Evolutionary conservation across 1,139 yeast species (phyloP), one percentile per base, ranked within the genome.

Genomic region (Scheffersomyces insectosa): DNA sequence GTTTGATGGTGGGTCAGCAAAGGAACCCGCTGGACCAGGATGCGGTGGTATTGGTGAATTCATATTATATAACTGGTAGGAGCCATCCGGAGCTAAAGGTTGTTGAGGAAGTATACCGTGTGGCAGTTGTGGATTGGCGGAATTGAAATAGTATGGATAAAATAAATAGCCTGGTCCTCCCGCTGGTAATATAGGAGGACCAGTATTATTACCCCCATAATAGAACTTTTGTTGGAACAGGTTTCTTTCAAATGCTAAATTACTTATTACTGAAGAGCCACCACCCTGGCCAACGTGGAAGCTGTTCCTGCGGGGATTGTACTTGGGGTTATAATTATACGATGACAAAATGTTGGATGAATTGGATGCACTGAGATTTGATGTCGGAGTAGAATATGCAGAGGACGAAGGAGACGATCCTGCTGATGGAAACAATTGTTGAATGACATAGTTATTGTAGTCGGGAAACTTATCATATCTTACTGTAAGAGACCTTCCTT

Each of bases 401-500:
- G 36, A 34, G 12, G 37, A 20, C n/a, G 27, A 13, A 3, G 28
- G 11, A 25, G 27, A 34, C 15, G 11, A 13, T 12, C 37, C 23
- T 4, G 33, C 31, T 7, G 42, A 36, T 2, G 66, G 59, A 36
- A 53, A 54, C 39, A 62, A 42, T 42, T 65, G 71, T 45, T 68
- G 73, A 33, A 66, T 43, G 10, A 57, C 54, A 50, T 66, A 65
- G 45, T 66, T 65, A 45, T 70, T 67, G 46, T 62, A 66, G 36
- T 70, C 74, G 3, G 80, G 80, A 39, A 67, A 70, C 48, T 66
- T 67, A 52, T 83, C 88, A 50, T 67, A 79, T 25, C 88, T 68
- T 1, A 84, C 88, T 2, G 83, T 80, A 37, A 84, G 65, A 16
- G 68, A 65, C 28, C 90, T 68, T 2, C 88, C 87, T 54, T 80